Evolutionary conservation across 306 rosid genomes (phyloP).

Genomic region (Albizia julibrissin): DNA sequence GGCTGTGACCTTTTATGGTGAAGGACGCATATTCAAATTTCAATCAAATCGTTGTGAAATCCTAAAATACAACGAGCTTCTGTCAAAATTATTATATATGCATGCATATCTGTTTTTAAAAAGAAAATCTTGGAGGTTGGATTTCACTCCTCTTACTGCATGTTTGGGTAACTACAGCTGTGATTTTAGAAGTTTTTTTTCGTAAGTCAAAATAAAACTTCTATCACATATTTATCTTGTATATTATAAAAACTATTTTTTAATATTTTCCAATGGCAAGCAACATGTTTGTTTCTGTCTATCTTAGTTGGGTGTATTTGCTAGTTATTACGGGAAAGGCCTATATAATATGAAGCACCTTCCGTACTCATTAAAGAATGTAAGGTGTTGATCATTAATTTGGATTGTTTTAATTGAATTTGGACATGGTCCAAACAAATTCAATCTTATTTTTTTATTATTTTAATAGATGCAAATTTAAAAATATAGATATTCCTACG

Average conservation of each 20-base stretch:
- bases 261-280: too few relatives aligned
- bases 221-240: too few relatives aligned
- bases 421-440: background rate
- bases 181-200: too few relatives aligned
- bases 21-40: background rate
- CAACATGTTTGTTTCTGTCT: background rate
- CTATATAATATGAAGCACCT: background rate
- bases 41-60: background rate
- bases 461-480: too few relatives aligned
- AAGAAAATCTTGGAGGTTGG: background rate
- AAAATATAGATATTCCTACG: too few relatives aligned
- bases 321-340: background rate
- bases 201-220: too few relatives aligned
- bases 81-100: background rate
- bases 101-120: too few relatives aligned
- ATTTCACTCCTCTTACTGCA: background rate
- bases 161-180: too few relatives aligned
- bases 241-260: too few relatives aligned
- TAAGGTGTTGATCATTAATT: too few relatives aligned
- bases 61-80: background rate
- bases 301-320: background rate
- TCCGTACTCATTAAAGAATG: background rate
- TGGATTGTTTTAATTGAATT: too few relatives aligned
- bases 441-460: background rate
- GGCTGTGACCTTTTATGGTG: background rate